These are phyloP conservation scores for Nicotiana attenuata DNA, from an alignment of 257 asterid genomes.

Conservation along the genomic window DNA sequence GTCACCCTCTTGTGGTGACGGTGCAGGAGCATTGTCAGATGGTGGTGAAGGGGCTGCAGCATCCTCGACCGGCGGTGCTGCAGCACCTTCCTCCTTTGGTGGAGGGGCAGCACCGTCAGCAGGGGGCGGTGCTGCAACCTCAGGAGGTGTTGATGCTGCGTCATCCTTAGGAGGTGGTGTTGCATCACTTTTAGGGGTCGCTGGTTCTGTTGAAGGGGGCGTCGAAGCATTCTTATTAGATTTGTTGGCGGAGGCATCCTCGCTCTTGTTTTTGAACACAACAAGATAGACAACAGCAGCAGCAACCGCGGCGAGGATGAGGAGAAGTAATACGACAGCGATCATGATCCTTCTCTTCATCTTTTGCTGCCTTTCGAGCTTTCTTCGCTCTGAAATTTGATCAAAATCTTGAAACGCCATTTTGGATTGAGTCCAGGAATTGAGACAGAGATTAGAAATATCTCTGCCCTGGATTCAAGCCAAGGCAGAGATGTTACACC, in stretches of 20 bases:
- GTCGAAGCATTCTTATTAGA: not conserved
- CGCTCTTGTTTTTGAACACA: constrained; percentile 22
- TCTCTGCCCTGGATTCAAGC: constrained; percentile 47
- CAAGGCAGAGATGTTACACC: constrained; percentile 58
- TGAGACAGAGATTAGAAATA: constrained; percentile 13
- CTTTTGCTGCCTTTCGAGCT: constrained; percentile 40
- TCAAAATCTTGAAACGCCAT: constrained; percentile 99
- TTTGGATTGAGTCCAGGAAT: not conserved
- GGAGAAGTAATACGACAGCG: constrained; percentile 29
- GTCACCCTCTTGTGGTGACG: not conserved
- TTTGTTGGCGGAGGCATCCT: not conserved
- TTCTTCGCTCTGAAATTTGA: constrained; percentile 63
- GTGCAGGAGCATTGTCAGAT: not conserved
- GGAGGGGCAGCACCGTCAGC: not conserved
- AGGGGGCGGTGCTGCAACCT: not conserved
- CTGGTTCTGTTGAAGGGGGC: not conserved
- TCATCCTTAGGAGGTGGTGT: not conserved
- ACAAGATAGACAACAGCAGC: constrained; percentile 37
- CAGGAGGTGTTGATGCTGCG: not conserved
- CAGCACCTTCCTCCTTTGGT: not conserved
- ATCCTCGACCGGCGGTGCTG: not conserved
- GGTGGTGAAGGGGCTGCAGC: not conserved
- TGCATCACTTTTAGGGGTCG: not conserved
- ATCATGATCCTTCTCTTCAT: constrained; percentile 32
- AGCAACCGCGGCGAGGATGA: constrained; percentile 37